Conservation (phyloP, 371 early-diverging fungal species). For the Mortierella sp. region DNA sequence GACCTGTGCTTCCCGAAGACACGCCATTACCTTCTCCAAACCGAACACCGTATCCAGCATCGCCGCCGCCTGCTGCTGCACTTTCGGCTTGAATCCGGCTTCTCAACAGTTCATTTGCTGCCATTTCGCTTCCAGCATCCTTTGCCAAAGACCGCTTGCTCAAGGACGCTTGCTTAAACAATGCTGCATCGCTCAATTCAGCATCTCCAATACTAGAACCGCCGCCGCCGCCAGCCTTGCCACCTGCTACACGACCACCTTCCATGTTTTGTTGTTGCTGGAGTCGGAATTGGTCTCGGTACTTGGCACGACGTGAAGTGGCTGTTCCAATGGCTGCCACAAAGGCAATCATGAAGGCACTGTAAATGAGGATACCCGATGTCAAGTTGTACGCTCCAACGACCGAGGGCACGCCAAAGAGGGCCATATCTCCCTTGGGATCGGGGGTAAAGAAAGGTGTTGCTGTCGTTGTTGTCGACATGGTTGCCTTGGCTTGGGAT, state of each 20-base stretch:
- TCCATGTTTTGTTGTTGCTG: conserved; percentile 25
- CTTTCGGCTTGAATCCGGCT: conserved; percentile 32
- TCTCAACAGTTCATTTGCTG: conserved; percentile 48
- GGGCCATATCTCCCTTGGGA: conserved; percentile 35
- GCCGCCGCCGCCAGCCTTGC: no score
- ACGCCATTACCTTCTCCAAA: conserved; percentile 29
- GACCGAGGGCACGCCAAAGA: conserved; percentile 43
- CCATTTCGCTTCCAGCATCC: conserved; percentile 35
- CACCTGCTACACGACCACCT: conserved; percentile 15
- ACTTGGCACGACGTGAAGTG: conserved; percentile 38
- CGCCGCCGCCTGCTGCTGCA: conserved; percentile 35
- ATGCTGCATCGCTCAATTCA: conserved; percentile 35
- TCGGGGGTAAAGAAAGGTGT: conserved; percentile 14
- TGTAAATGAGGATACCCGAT: conserved; percentile 39
- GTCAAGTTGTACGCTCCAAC: conserved; percentile 39
- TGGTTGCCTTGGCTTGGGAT: conserved; percentile 6
- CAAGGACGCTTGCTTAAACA: conserved; percentile 49
- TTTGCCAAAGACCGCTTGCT: conserved; percentile 44
- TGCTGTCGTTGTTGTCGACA: conserved; percentile 10
- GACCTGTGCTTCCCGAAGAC: conserved; percentile 14
- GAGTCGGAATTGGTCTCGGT: conserved; percentile 43
- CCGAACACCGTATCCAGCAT: conserved; percentile 25
- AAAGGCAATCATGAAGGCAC: conserved; percentile 34
- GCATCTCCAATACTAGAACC: conserved; percentile 11
- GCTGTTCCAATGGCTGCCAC: conserved; percentile 26